These are phyloP conservation scores for Arthrinium puccinioides DNA, from an alignment of 2,329 filamentous ascomycete genomes.

Conservation along the genomic window DNA sequence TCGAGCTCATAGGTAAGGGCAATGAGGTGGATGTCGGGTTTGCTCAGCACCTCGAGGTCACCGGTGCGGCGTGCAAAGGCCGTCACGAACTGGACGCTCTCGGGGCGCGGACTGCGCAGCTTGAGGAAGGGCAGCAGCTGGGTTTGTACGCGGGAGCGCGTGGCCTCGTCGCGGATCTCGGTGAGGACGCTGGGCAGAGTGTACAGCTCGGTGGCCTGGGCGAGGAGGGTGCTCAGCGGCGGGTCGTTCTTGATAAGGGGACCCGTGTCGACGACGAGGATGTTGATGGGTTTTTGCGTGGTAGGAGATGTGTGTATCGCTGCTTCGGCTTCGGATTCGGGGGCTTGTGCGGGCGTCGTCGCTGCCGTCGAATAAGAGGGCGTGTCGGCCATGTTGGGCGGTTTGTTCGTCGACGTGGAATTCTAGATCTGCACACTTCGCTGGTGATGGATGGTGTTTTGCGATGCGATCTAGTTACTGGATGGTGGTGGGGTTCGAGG, in stretches of 20 bases:
- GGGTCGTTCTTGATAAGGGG: conserved; percentile 93
- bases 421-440: not conserved
- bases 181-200: conserved; percentile 80
- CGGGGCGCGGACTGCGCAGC: conserved; percentile 64
- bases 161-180: conserved; percentile 82
- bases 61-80: conserved; percentile 87
- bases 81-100: conserved; percentile 71
- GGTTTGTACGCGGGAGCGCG: conserved; percentile 73
- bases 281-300: conserved; percentile 62
- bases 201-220: conserved; percentile 67
- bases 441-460: too few relatives aligned
- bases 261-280: conserved; percentile 82
- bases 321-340: not conserved
- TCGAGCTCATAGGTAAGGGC: conserved; percentile 94
- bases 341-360: not conserved
- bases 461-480: not conserved
- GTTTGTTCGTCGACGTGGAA: not conserved
- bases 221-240: conserved; percentile 71
- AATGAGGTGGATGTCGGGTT: conserved; percentile 80
- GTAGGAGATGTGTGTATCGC: not conserved
- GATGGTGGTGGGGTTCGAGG: not conserved
- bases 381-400: not conserved
- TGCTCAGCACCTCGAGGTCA: conserved; percentile 80
- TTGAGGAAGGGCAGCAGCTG: conserved; percentile 80
- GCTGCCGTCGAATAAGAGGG: not conserved